Percentiles rank a stretch among this genome's conserved stretches.
These are phyloP conservation scores for Linaria vulgaris DNA, from an alignment of 257 asterid species.

Conservation along the genomic window DNA sequence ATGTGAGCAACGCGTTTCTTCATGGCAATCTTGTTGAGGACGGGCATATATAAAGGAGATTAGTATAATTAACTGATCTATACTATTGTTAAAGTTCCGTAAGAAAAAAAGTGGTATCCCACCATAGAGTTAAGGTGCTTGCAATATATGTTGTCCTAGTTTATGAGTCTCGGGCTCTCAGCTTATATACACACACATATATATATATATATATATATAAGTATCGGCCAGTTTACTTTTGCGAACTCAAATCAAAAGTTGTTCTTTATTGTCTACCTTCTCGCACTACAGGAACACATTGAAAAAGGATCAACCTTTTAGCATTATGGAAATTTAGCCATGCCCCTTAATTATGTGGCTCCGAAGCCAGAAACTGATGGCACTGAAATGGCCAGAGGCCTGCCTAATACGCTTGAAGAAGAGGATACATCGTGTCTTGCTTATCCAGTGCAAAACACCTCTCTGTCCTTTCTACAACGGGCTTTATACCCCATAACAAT, in stretches of 20 bases:
- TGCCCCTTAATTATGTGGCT: constrained; percentile 60
- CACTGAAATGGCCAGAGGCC: constrained; percentile 37
- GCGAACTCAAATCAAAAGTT: constrained; percentile 39
- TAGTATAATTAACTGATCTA: constrained; percentile 41
- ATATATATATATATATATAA: no score
- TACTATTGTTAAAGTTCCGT: constrained; percentile 40
- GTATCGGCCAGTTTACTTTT: constrained; percentile 47
- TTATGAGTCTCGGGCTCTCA: constrained; percentile 29
- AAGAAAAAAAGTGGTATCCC: constrained; percentile 61
- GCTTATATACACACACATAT: no score
- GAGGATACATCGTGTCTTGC: constrained; percentile 34
- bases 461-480: constrained; percentile 54
- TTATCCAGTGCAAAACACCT: constrained; percentile 40
- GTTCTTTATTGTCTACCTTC: constrained; percentile 33
- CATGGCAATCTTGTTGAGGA: no score
- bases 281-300: constrained; percentile 30
- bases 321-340: constrained; percentile 36
- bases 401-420: constrained; percentile 34
- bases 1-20: no score
- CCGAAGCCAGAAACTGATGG: constrained; percentile 54
- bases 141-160: constrained; percentile 46
- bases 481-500: constrained; percentile 57
- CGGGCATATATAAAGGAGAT: constrained; percentile 23
- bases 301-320: constrained; percentile 17
- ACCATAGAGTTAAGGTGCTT: constrained; percentile 48